Evolutionary conservation across 179 eudicot genomes (phyloP).

Genomic region (Actinidia arguta): DNA sequence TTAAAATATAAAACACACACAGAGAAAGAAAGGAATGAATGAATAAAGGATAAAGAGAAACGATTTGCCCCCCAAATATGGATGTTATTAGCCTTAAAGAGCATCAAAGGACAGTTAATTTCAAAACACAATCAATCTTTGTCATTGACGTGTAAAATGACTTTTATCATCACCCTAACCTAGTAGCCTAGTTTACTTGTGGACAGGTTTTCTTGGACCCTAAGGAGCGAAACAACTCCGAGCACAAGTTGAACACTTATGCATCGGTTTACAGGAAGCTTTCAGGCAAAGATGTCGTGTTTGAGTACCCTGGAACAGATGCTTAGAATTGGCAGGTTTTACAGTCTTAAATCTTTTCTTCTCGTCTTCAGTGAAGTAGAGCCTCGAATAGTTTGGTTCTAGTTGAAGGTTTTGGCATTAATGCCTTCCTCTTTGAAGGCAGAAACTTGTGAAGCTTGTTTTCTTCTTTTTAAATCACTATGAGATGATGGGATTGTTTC

Average conservation of each 20-base stretch:
- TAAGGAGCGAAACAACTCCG: slow-evolving; percentile 62
- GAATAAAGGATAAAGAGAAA: not conserved
- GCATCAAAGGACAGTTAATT: not conserved
- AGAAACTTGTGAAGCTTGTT: too few relatives aligned
- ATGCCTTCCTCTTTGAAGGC: not conserved
- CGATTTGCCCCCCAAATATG: not conserved
- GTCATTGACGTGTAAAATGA: not conserved
- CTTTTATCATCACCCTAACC: not conserved
- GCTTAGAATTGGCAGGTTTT: slow-evolving; percentile 24
- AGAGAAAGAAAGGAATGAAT: not conserved
- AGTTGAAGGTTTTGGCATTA: not conserved
- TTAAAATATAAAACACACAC: not conserved
- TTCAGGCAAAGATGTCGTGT: slow-evolving; percentile 73
- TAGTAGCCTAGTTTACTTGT: not conserved
- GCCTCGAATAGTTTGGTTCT: not conserved
- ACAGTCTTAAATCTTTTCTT: not conserved
- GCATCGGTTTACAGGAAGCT: slow-evolving; percentile 79
- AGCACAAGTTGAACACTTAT: slow-evolving; percentile 70
- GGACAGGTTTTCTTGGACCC: slow-evolving; percentile 71
- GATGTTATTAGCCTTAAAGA: not conserved
- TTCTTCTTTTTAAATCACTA: too few relatives aligned
- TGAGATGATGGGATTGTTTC: too few relatives aligned
- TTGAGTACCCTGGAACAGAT: slow-evolving; percentile 58
- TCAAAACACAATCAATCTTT: not conserved
- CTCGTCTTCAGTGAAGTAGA: not conserved